A percentile compares a stretch with the other conserved stretches of the same genome.
These are phyloP conservation scores for Coniferiporia sulphurascens DNA, from an alignment of 1,284 basidiomycete genomes.

Conservation along the genomic window DNA sequence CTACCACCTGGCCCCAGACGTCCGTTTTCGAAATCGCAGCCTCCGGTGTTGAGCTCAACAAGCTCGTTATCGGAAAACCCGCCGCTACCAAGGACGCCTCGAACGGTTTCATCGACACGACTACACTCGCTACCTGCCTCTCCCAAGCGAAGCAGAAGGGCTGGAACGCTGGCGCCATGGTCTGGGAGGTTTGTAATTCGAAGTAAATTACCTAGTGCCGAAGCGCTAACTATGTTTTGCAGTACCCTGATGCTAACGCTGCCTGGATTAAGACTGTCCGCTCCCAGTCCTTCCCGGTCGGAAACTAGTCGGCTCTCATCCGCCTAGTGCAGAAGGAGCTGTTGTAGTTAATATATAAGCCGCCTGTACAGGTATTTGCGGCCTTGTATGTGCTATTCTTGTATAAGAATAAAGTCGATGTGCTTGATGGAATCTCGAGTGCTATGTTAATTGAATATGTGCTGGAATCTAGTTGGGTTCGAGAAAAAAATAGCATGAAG, in stretches of 20 bases:
- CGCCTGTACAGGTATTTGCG: no score
- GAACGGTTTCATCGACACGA: constrained; percentile 22
- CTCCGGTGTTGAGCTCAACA: constrained; percentile 22
- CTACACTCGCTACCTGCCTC: constrained; percentile 23
- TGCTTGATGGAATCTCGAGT: no score
- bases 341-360: no score
- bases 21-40: constrained; percentile 25
- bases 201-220: neutral
- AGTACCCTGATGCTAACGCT: constrained; percentile 18
- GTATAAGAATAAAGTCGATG: no score
- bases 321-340: no score
- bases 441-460: no score
- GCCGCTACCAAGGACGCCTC: constrained; percentile 20
- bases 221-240: neutral
- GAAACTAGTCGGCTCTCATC: neutral
- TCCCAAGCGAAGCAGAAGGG: constrained; percentile 20
- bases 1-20: constrained; percentile 18
- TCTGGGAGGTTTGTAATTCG: constrained; percentile 20
- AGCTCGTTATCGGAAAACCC: constrained; percentile 28
- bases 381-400: no score
- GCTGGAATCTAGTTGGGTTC: no score
- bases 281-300: constrained; percentile 7
- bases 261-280: constrained; percentile 18
- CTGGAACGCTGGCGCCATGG: constrained; percentile 24
- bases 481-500: no score